A percentile compares a stretch with the other conserved stretches of the same genome.
Conservation (phyloP, 2,329 filamentous ascomycete genomes). For the Stagonosporopsis chrysanthemi region DNA sequence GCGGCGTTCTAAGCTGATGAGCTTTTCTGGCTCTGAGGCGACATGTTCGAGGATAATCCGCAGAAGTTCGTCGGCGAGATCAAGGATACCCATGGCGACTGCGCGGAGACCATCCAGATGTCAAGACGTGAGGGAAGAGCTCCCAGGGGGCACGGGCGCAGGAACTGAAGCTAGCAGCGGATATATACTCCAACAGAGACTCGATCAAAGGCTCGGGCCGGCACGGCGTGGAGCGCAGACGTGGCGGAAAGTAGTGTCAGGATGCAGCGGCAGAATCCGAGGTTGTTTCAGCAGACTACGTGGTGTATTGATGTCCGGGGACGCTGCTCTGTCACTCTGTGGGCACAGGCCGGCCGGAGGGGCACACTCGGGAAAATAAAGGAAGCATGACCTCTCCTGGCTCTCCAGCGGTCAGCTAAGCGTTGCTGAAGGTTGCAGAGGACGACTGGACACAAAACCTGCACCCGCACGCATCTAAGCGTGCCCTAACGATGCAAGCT, state of each 20-base stretch:
- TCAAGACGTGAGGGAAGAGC: constrained; percentile 18
- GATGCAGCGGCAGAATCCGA: constrained; percentile 30
- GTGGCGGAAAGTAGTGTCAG: constrained; percentile 33
- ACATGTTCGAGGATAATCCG: constrained; percentile 61
- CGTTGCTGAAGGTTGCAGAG: constrained; percentile 47
- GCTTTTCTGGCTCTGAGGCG: constrained; percentile 60
- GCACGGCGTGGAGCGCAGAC: constrained; percentile 31
- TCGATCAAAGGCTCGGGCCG: constrained; percentile 32
- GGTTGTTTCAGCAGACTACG: constrained; percentile 33
- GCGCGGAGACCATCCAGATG: constrained; percentile 37
- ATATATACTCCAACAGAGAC: constrained; percentile 28
- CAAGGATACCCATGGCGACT: constrained; percentile 47
- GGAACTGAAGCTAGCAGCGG: constrained; percentile 26
- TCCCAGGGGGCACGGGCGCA: constrained; percentile 16
- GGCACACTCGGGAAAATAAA: constrained; percentile 42
- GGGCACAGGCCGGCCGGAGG: constrained; percentile 36
- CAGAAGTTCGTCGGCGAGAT: constrained; percentile 60
- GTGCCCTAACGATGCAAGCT: constrained; percentile 26
- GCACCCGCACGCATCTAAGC: constrained; percentile 34
- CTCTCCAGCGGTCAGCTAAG: constrained; percentile 46
- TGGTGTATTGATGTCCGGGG: constrained; percentile 34
- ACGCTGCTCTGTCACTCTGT: constrained; percentile 30
- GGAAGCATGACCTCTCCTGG: constrained; percentile 44
- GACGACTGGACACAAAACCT: constrained; percentile 43
- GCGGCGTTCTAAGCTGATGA: constrained; percentile 58